These are phyloP conservation scores for Epithele typhae DNA, from an alignment of 768 basidiomycete genomes.

Conservation along the genomic window DNA sequence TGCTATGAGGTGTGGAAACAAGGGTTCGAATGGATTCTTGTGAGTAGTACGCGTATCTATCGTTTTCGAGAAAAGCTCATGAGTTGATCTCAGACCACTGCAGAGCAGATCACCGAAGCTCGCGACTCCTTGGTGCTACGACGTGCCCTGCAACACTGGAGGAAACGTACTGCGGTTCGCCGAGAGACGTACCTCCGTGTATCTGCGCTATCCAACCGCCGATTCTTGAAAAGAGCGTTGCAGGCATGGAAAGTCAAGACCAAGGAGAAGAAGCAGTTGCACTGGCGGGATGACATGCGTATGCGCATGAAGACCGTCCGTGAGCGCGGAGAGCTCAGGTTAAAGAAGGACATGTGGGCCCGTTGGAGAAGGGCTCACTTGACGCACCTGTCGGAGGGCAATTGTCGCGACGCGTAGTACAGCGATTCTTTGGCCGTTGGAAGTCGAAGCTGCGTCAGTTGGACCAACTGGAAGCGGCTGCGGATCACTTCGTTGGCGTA, in stretches of 20 bases:
- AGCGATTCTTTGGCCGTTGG: slow-evolving; percentile 51
- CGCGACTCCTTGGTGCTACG: slow-evolving; percentile 63
- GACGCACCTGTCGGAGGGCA: slow-evolving; percentile 47
- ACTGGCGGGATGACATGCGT: slow-evolving; percentile 71
- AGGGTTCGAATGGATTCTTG: slow-evolving; percentile 68
- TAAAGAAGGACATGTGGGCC: slow-evolving; percentile 56
- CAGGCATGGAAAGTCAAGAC: slow-evolving; percentile 50
- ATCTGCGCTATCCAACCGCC: slow-evolving; percentile 38
- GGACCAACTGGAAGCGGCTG: slow-evolving; percentile 42
- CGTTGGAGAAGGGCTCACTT: slow-evolving; percentile 62
- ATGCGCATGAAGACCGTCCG: slow-evolving; percentile 60
- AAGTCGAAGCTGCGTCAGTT: slow-evolving; percentile 37
- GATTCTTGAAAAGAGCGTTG: slow-evolving; percentile 39
- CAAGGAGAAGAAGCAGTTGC: slow-evolving; percentile 49
- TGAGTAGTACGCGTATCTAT: slow-evolving; percentile 34
- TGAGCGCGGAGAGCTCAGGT: slow-evolving; percentile 47
- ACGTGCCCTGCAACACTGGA: slow-evolving; percentile 59
- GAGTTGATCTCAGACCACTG: slow-evolving; percentile 64
- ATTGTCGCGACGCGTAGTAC: slow-evolving; percentile 40
- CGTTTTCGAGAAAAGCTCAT: neutral
- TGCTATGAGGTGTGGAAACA: slow-evolving; percentile 77
- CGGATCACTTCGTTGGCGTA: slow-evolving; percentile 42
- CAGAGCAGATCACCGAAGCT: slow-evolving; percentile 63
- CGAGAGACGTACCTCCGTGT: slow-evolving; percentile 40
- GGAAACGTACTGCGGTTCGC: slow-evolving; percentile 32